These are phyloP conservation scores for Plantago elongata DNA, from an alignment of 257 asterid species.

Conservation along the genomic window DNA sequence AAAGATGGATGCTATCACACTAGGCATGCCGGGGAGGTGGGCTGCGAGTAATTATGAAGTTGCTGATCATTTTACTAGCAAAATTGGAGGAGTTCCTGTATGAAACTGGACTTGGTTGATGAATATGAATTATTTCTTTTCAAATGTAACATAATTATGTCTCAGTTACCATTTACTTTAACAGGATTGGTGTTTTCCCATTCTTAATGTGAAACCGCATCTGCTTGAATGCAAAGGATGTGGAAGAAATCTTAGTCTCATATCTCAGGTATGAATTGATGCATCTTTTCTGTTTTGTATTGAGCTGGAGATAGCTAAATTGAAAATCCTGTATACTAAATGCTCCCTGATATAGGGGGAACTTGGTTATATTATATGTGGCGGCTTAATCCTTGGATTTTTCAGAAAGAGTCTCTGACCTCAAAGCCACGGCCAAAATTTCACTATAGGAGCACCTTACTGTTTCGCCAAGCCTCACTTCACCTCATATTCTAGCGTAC, in stretches of 20 bases:
- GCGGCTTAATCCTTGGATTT: too few species aligned
- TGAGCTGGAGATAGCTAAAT: conserved; percentile 5
- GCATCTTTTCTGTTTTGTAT: conserved; percentile 3
- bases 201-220: conserved; percentile 29
- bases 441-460: too few species aligned
- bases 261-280: conserved; percentile 58
- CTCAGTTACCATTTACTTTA: conserved; percentile 12
- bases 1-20: conserved; percentile 51
- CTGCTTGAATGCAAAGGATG: conserved; percentile 57
- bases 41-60: conserved; percentile 67
- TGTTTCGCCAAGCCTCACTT: too few species aligned
- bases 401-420: too few species aligned
- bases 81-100: conserved; percentile 91
- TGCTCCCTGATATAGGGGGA: too few species aligned
- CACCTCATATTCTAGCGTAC: too few species aligned
- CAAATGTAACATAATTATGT: background rate
- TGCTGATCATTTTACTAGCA: conserved; percentile 82
- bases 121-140: background rate
- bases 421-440: too few species aligned
- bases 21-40: conserved; percentile 96
- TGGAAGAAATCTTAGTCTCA: conserved; percentile 51
- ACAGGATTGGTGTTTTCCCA: conserved; percentile 78
- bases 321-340: too few species aligned
- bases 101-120: conserved; percentile 21
- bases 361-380: too few species aligned